These are phyloP conservation scores for Mucor saturninus DNA, from an alignment of 371 early-diverging fungal genomes.

Conservation along the genomic window DNA sequence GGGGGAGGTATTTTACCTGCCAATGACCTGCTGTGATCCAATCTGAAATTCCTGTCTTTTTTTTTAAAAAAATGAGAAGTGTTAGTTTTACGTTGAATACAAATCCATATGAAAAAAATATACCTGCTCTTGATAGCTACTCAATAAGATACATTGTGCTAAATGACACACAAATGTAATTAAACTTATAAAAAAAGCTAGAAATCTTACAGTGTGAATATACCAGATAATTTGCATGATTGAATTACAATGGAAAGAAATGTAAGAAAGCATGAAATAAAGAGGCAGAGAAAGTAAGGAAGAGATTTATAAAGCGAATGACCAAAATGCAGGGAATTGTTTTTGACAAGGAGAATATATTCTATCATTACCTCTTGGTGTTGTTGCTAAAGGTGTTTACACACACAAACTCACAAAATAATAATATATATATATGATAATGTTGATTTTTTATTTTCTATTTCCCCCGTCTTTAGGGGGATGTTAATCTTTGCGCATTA, in stretches of 20 bases:
- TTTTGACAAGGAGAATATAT: constrained; percentile 13
- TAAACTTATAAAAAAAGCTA: constrained; percentile 26
- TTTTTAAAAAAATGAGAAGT: neutral
- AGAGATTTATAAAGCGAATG: neutral
- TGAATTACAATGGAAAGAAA: constrained; percentile 3
- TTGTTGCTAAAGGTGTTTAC: neutral
- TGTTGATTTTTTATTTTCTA: neutral
- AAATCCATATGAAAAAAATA: neutral
- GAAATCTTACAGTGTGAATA: constrained; percentile 8
- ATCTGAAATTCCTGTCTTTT: constrained; percentile 34
- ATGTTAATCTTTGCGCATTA: constrained; percentile 27
- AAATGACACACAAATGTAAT: constrained; percentile 30
- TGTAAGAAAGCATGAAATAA: constrained; percentile 1
- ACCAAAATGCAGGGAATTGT: constrained; percentile 22
- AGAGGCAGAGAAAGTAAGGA: neutral
- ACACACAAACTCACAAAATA: neutral
- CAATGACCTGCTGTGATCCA: constrained; percentile 45
- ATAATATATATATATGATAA: neutral
- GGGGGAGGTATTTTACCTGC: constrained; percentile 31
- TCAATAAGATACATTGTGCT: constrained; percentile 33
- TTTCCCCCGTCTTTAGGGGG: constrained; percentile 2
- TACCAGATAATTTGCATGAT: constrained; percentile 7
- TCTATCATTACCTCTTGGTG: neutral
- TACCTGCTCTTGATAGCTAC: constrained; percentile 37
- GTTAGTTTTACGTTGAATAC: neutral